Evolutionary conservation across 2,329 filamentous ascomycete genomes (phyloP), one percentile per base, ranked within the genome.

Genomic region (Tolypocladium album): DNA sequence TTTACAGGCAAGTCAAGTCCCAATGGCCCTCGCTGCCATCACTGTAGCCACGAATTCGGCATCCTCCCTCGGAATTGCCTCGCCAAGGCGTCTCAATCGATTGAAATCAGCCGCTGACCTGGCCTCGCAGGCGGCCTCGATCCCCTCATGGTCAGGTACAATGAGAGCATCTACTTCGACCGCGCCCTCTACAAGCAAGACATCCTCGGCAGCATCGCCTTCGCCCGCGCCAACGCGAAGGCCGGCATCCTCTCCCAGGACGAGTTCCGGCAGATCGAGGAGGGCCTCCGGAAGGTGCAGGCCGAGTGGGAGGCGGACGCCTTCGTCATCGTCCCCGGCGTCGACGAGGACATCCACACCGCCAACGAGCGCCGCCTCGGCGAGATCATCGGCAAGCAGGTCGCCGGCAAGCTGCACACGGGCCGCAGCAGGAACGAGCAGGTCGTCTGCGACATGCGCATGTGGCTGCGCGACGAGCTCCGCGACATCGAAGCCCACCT

Each of bases 361-460:
- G 86, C 86, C 60, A 88, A 89, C 65, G 86, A 89, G 74, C 85
- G 88, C 59, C 82, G 88, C 2, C 75, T 90, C 2, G 88, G 89
- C 58, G 92, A 96, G 78, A 82, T 96, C 63, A 92, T 96, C 63
- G 90, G 92, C 68, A 92, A 89, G 73, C 84, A 92, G 34, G 86
- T 89, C 60, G 90, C 88, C 0, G 91, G 92, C 31, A 96, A 96
- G 78, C 83, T 96, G 61, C 92, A 96, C 75, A 96, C 92, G 3
- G 88, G 88, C 52, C 87, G 92, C 58, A 92, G 88, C 72, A 84
- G 92, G 67, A 96, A 96, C 70, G 92, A 97, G 75, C 92, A 96
- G 76, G 86, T 96, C 60, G 91, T 87, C 56, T 92, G 88, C 27
- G 91, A 96, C 69, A 93, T 96, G 89, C 87, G 91, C 62, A 79